Conservation (phyloP, 768 basidiomycete genomes). For the Amanita fuliginea region DNA sequence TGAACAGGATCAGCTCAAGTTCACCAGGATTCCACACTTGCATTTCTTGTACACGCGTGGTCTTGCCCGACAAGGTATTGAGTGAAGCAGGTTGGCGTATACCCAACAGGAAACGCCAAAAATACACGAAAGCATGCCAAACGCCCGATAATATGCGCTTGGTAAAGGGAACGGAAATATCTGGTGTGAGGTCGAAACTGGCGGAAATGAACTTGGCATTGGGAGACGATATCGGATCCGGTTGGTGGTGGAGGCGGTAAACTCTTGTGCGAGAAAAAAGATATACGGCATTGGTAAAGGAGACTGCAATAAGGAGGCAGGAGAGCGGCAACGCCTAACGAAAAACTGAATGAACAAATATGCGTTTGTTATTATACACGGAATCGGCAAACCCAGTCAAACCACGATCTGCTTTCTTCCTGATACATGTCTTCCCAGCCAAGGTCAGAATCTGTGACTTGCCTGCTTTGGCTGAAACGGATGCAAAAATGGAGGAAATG, state of each 20-base stretch:
- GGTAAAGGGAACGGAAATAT: constrained; percentile 31
- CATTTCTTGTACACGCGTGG: constrained; percentile 58
- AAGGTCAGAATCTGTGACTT: constrained; percentile 52
- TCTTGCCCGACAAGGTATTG: constrained; percentile 28
- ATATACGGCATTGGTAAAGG: constrained; percentile 51
- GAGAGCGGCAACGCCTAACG: constrained; percentile 59
- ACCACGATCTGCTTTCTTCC: constrained; percentile 58
- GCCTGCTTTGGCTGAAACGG: constrained; percentile 44
- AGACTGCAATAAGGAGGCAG: constrained; percentile 38
- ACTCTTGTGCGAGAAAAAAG: constrained; percentile 59
- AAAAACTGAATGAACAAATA: constrained; percentile 4
- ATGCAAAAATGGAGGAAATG: constrained; percentile 63
- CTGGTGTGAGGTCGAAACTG: constrained; percentile 33
- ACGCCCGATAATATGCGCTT: constrained; percentile 30
- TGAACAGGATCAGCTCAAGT: constrained; percentile 58
- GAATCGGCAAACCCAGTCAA: constrained; percentile 58
- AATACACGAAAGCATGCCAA: constrained; percentile 44
- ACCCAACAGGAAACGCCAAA: constrained; percentile 60
- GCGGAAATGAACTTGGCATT: constrained; percentile 58
- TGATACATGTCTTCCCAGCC: constrained; percentile 75
- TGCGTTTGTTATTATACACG: constrained; percentile 6
- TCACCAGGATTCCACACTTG: constrained; percentile 72
- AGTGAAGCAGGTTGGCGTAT: constrained; percentile 33
- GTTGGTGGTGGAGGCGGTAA: constrained; percentile 55
- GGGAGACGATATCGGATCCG: constrained; percentile 59